A percentile compares a stretch with the other conserved stretches of the same genome.
Conservation (phyloP, 2,329 filamentous ascomycete genomes). For the Bipolaris oryzae region DNA sequence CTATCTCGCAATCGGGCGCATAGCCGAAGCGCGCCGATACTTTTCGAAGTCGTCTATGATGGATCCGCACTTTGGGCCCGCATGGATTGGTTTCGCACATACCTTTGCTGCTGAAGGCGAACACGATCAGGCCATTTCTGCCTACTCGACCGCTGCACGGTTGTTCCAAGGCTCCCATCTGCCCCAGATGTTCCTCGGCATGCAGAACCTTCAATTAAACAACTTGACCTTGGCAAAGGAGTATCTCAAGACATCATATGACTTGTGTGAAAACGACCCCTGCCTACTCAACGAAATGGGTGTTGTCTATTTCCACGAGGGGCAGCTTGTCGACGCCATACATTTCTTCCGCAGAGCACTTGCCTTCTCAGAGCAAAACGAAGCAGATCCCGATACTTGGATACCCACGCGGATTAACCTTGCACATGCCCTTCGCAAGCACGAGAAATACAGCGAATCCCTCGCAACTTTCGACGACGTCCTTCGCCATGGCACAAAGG, state of each 20-base stretch:
- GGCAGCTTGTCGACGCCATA: constrained; percentile 75
- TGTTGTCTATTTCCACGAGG: constrained; percentile 93
- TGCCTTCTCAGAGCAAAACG: constrained; percentile 76
- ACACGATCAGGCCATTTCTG: constrained; percentile 96
- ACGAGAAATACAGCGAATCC: constrained; percentile 71
- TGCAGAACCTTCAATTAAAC: constrained; percentile 96
- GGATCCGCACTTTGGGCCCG: constrained; percentile 95
- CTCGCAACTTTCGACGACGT: constrained; percentile 86
- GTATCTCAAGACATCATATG: constrained; percentile 88
- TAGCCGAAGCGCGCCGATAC: constrained; percentile 91
- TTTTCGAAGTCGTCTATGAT: constrained; percentile 95
- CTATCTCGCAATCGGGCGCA: constrained; percentile 86
- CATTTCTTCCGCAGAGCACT: constrained; percentile 80
- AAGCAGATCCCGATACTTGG: constrained; percentile 82
- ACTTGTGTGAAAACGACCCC: constrained; percentile 82
- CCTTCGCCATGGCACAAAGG: constrained; percentile 78
- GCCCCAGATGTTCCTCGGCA: constrained; percentile 92
- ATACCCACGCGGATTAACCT: constrained; percentile 85
- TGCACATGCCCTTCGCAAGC: constrained; percentile 81
- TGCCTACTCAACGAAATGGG: constrained; percentile 94
- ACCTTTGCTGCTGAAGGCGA: constrained; percentile 98
- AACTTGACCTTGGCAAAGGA: constrained; percentile 94
- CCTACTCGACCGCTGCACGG: constrained; percentile 92
- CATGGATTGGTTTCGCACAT: constrained; percentile 98
- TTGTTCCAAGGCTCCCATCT: constrained; percentile 97